Percentiles rank a stretch among this genome's conserved stretches.
Evolutionary conservation across 2,329 filamentous ascomycete genomes (phyloP).

Genomic region (Pseudogymnoascus sp.): DNA sequence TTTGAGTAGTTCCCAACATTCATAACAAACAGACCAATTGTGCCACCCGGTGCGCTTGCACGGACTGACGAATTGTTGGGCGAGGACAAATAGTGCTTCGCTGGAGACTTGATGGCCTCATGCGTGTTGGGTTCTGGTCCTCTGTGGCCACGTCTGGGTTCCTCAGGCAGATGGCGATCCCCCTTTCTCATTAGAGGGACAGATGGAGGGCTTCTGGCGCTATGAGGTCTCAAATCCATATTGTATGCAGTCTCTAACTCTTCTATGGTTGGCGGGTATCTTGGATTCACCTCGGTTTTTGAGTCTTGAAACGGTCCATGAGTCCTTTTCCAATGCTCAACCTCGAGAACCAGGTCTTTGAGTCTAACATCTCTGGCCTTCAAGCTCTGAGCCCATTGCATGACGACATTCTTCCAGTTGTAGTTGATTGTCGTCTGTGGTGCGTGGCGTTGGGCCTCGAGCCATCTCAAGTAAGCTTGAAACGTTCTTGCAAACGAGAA

Average conservation of each 20-base stretch:
- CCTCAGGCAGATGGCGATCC: not conserved
- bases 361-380: constrained; percentile 15
- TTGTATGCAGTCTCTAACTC: constrained; percentile 1
- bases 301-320: not conserved
- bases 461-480: constrained; percentile 23
- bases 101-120: not conserved
- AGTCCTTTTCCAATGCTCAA: constrained; percentile 18
- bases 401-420: constrained; percentile 22
- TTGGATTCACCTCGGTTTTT: not conserved
- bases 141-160: not conserved
- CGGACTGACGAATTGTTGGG: not conserved
- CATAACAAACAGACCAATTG: not conserved
- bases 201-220: not conserved
- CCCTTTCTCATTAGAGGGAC: not conserved
- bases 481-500: constrained; percentile 15
- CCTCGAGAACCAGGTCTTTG: constrained; percentile 14
- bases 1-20: not conserved
- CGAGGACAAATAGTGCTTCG: not conserved
- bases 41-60: not conserved
- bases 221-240: not conserved
- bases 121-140: not conserved
- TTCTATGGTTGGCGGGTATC: constrained; percentile 1
- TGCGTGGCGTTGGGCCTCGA: constrained; percentile 21
- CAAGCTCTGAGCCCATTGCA: constrained; percentile 23
- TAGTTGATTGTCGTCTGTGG: constrained; percentile 14